Conservation (phyloP, 306 rosid species). For the Vicia faba region DNA sequence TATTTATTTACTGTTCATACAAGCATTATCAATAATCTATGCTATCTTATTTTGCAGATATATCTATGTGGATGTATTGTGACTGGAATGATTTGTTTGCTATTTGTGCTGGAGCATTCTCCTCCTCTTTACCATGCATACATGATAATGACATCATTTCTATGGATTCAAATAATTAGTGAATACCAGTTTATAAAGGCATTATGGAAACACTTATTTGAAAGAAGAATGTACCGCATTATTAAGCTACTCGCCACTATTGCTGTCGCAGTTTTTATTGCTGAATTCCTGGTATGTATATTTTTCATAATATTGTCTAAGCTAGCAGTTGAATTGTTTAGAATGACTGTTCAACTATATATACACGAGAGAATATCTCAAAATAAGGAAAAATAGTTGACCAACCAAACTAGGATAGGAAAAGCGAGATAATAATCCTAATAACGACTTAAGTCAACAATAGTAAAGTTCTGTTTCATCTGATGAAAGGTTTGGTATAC, state of each 20-base stretch:
- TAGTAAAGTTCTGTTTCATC: slow-evolving; percentile 32
- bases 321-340: slow-evolving; percentile 1
- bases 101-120: slow-evolving; percentile 74
- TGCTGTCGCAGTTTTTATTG: slow-evolving; percentile 62
- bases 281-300: slow-evolving; percentile 77
- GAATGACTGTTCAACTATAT: neutral
- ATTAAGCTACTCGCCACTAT: slow-evolving; percentile 55
- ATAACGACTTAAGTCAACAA: neutral
- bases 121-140: slow-evolving; percentile 91
- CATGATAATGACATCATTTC: slow-evolving; percentile 65
- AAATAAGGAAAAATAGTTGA: neutral
- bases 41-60: slow-evolving; percentile 54
- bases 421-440: neutral
- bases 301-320: slow-evolving; percentile 33
- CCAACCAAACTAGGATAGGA: neutral
- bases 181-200: slow-evolving; percentile 68
- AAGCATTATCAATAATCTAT: slow-evolving; percentile 18
- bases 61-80: slow-evolving; percentile 64
- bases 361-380: neutral
- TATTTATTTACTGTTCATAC: slow-evolving; percentile 6
- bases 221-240: slow-evolving; percentile 55
- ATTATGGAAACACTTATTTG: slow-evolving; percentile 66
- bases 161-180: slow-evolving; percentile 75
- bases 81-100: slow-evolving; percentile 54
- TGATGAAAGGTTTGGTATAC: slow-evolving; percentile 39